phyloP scores from a whole-genome alignment of 129 eudicot species.

The Tagetes erecta region DNA sequence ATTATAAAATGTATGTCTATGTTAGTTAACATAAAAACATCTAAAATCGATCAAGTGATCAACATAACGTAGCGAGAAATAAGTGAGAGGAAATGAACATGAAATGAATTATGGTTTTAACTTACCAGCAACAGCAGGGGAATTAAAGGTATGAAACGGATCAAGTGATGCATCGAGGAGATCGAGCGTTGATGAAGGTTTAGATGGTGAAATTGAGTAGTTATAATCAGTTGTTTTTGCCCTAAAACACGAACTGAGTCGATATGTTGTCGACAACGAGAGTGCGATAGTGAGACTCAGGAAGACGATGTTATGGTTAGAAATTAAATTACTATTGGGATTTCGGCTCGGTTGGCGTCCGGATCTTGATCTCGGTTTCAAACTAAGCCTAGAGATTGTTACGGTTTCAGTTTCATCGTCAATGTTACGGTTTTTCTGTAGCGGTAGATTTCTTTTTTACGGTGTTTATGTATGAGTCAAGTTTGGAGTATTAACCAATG shows the following conservation, averaged over 20 bases:
- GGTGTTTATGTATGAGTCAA: too few relatives aligned
- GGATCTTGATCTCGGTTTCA: too few relatives aligned
- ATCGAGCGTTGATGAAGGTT: constrained; percentile 31
- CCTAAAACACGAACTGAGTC: constrained; percentile 21
- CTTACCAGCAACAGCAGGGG: constrained; percentile 42
- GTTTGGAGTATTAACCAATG: too few relatives aligned
- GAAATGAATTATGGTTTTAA: background rate
- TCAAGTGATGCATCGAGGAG: constrained; percentile 21
- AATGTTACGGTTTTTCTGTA: too few relatives aligned
- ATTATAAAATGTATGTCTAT: constrained; percentile 1
- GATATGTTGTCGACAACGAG: constrained; percentile 22
- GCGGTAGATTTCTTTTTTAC: too few relatives aligned
- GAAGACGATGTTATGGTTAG: constrained; percentile 26
- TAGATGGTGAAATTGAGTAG: constrained; percentile 26
- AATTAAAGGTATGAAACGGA: constrained; percentile 33
- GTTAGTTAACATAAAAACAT: too few relatives aligned
- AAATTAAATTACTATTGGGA: background rate
- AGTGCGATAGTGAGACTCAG: constrained; percentile 32
- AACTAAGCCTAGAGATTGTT: too few relatives aligned
- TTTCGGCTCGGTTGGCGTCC: too few relatives aligned
- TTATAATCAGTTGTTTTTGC: background rate
- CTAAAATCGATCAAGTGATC: too few relatives aligned
- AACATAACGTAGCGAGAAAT: background rate
- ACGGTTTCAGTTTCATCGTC: too few relatives aligned
- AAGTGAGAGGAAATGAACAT: background rate